A percentile compares a stretch with the other conserved stretches of the same genome.
Evolutionary conservation across 257 asterid species (phyloP).

Genomic region (Verbascum thapsus): DNA sequence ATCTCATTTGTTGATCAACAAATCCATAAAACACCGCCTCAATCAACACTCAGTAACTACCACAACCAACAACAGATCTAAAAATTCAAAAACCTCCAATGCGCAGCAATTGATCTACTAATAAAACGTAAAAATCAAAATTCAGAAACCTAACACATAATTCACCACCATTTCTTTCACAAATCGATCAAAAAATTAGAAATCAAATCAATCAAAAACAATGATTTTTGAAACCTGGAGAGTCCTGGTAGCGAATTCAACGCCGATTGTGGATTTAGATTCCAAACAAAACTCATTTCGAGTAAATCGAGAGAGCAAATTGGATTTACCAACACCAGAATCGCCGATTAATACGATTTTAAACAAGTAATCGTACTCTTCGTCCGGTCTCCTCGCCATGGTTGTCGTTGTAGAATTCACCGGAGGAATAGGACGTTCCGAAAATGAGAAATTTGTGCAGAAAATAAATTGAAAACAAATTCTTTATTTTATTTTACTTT

Average conservation of each 20-base stretch:
- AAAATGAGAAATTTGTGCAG: background rate
- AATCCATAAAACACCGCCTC: slow-evolving; percentile 24
- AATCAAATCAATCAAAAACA: background rate
- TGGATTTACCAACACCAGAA: slow-evolving; percentile 74
- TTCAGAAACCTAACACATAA: no score
- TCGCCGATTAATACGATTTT: slow-evolving; percentile 71
- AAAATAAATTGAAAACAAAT: no score
- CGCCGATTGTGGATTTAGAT: slow-evolving; percentile 75
- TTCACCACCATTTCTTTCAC: background rate
- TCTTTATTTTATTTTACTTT: no score
- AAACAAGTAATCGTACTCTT: slow-evolving; percentile 72
- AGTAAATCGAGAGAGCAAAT: slow-evolving; percentile 67
- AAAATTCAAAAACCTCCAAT: background rate
- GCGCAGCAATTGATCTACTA: no score
- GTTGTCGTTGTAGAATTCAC: slow-evolving; percentile 1
- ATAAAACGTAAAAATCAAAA: no score
- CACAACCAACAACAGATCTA: slow-evolving; percentile 32
- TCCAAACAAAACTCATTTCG: slow-evolving; percentile 72
- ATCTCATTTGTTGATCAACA: no score
- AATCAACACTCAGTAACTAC: background rate
- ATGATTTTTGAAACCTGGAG: slow-evolving; percentile 48
- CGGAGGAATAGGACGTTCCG: slow-evolving; percentile 35
- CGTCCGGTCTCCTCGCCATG: slow-evolving; percentile 73
- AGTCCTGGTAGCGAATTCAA: slow-evolving; percentile 75
- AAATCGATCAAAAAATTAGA: slow-evolving; percentile 13